Evolutionary conservation across 805 yeast genomes (phyloP), one percentile per base, ranked within the genome.

Genomic region (Candida parachauliodes): DNA sequence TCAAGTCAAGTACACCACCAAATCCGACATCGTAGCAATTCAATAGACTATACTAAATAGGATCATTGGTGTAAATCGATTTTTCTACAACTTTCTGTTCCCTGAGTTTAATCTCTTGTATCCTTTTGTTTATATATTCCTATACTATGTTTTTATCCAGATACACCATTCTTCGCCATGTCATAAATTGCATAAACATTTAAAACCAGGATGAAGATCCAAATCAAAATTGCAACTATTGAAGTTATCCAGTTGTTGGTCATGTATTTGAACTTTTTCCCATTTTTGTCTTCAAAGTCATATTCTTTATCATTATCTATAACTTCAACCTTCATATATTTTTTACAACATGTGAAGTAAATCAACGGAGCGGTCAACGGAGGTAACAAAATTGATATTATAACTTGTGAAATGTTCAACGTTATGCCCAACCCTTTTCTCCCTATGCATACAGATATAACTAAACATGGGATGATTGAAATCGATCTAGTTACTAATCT

Each of bases 401-500:
- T 79, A 14, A 88, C 93, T 60, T 88, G 97, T 0, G 93, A 79
- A n/a, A 85, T 78, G 51, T 88, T 88, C 46, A 88, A 70, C 0
- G 94, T 88, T 8, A 68, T 61, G 8, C 79, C 68, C 38, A 88
- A 64, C 1, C 96, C 97, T 28, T 68, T 61, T 47, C 81, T 72
- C 2, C 96, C 96, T 42, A 86, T 75, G 28, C 77, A 66, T 4
- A 82, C 59, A 5, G 87, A 83, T 44, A 88, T 81, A 11, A 74
- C 70, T 34, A 89, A 59, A 55, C 95, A 85, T 8, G 97, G 97
- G 11, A 86, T 56, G 23, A 89, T 82, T 1, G 95, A 79, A 29
- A 89, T 81, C 5, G 76, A 61, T 52, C 97, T 73, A 0, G 96
- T 89, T 8, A 80, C 68, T 8, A 89, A 54, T 46, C 96, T 70